Evolutionary conservation across 75 land plant species (phyloP).

Genomic region (Larix kaempferi): DNA sequence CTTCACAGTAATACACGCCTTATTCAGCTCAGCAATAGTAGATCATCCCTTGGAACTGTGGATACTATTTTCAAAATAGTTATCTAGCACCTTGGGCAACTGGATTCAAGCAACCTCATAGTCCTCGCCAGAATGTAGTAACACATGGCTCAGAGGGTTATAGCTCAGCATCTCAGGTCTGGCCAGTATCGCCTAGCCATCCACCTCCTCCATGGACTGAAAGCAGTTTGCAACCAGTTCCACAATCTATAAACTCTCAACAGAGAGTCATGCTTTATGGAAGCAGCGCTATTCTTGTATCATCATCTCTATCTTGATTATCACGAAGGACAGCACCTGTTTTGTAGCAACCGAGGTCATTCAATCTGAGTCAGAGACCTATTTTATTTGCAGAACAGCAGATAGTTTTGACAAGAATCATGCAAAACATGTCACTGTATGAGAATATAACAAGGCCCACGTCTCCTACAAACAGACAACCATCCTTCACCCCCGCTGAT

Average conservation of each 20-base stretch:
- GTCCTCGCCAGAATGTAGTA: too few relatives aligned
- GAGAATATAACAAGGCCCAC: background rate
- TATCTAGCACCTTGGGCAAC: too few relatives aligned
- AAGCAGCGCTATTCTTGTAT: background rate
- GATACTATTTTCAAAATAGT: too few relatives aligned
- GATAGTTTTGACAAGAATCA: background rate
- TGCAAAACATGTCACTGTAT: slow-evolving; percentile 4
- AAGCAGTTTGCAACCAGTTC: background rate
- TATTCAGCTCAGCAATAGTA: background rate
- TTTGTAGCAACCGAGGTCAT: slow-evolving; percentile 32
- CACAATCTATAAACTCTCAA: too few relatives aligned
- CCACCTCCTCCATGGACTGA: slow-evolving; percentile 61
- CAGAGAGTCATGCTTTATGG: too few relatives aligned
- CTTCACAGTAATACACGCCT: background rate
- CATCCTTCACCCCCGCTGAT: slow-evolving; percentile 28
- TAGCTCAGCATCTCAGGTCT: background rate
- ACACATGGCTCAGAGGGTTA: slow-evolving; percentile 8
- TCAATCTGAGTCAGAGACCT: background rate
- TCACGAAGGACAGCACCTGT: slow-evolving; percentile 1
- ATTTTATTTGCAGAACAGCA: background rate
- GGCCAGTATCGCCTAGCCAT: slow-evolving; percentile 19
- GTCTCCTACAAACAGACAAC: slow-evolving; percentile 7
- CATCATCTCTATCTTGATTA: background rate
- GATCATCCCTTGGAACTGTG: too few relatives aligned
- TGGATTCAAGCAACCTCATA: too few relatives aligned